Conservation (phyloP, 169 alveolate species). For the Cryptosporidium bovis region DNA sequence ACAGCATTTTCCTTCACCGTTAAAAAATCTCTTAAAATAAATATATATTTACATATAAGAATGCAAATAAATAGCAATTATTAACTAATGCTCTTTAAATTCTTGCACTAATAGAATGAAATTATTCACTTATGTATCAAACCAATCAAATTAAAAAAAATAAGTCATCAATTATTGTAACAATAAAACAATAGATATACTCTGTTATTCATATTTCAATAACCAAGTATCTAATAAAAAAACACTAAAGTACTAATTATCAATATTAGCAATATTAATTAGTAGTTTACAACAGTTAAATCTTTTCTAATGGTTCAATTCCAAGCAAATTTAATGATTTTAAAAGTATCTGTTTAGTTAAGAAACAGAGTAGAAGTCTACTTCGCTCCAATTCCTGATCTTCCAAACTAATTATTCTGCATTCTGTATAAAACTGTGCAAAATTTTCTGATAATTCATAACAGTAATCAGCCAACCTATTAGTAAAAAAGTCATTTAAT, state of each 20-base stretch:
- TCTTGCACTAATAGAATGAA: not conserved
- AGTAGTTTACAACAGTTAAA: slow-evolving; percentile 69
- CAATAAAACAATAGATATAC: not conserved
- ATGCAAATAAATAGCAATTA: not conserved
- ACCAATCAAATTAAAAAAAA: not conserved
- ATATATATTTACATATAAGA: no score
- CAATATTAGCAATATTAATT: not conserved
- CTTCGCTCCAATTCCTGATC: slow-evolving; percentile 83
- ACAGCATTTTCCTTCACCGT: no score
- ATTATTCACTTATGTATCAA: no score
- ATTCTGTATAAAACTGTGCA: slow-evolving; percentile 93
- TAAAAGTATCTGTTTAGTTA: slow-evolving; percentile 88
- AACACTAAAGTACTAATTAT: not conserved
- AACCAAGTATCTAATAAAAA: no score
- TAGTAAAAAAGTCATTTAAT: slow-evolving; percentile 82
- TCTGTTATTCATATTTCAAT: no score
- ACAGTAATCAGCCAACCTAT: slow-evolving; percentile 93
- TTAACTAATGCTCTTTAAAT: not conserved
- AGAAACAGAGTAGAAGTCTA: slow-evolving; percentile 90
- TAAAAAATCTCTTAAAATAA: no score
- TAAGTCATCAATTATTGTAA: not conserved
- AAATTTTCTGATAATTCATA: slow-evolving; percentile 93
- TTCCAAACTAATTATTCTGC: slow-evolving; percentile 92
- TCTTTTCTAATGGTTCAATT: slow-evolving; percentile 84
- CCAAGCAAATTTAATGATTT: slow-evolving; percentile 84